These are phyloP conservation scores for Tuber aestivum DNA, from an alignment of 495 filamentous ascomycete species.

Conservation along the genomic window DNA sequence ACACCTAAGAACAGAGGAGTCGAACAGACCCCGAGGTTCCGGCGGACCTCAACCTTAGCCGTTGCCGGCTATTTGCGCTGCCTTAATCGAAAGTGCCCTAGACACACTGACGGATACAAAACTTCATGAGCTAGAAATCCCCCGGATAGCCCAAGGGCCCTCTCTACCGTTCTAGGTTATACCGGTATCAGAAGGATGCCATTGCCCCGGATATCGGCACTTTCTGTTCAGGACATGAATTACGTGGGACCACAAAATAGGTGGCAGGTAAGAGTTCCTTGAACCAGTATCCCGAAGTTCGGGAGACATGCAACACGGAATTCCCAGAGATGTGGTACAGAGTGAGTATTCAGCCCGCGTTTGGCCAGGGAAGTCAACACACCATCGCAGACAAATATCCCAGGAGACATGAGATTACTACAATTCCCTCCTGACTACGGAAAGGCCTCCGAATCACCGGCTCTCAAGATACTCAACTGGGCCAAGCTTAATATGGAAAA, in stretches of 20 bases:
- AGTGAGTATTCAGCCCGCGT: background rate
- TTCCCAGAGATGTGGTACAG: background rate
- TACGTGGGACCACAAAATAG: background rate
- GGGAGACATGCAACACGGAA: background rate
- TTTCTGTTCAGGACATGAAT: background rate
- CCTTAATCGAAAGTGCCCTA: background rate
- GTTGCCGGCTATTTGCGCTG: background rate
- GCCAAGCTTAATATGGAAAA: background rate
- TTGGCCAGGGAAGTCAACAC: background rate
- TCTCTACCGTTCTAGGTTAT: background rate
- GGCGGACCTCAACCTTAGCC: background rate
- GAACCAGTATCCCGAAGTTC: background rate
- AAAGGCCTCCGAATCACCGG: background rate
- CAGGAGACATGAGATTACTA: background rate
- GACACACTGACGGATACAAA: background rate
- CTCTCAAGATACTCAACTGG: background rate
- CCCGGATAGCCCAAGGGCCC: background rate
- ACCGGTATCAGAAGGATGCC: background rate
- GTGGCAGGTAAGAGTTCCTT: background rate
- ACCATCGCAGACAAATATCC: background rate
- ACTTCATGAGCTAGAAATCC: background rate
- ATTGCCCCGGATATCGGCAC: background rate
- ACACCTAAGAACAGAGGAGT: background rate
- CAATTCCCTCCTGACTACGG: background rate
- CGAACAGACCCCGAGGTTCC: background rate